phyloP scores from a whole-genome alignment of 495 filamentous ascomycete genomes.

The Hyaloscypha bicolor region DNA sequence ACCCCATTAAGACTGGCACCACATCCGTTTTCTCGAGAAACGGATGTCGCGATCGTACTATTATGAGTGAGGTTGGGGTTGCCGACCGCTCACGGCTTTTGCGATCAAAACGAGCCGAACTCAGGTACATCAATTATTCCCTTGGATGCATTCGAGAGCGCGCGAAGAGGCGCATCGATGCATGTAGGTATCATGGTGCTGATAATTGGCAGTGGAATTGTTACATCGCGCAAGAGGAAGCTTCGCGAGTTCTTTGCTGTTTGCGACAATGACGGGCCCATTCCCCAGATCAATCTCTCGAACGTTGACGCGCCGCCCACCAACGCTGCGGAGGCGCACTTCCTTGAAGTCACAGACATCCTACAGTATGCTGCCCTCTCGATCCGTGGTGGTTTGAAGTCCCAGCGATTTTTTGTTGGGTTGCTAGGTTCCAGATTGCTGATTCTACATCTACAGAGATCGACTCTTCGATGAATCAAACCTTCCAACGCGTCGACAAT shows the following conservation, averaged over 20 bases:
- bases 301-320: conserved; percentile 48
- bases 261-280: conserved; percentile 44
- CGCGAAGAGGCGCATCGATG: conserved; percentile 47
- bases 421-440: conserved; percentile 26
- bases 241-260: conserved; percentile 76
- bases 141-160: conserved; percentile 41
- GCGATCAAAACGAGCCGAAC: conserved; percentile 53
- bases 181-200: conserved; percentile 40
- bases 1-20: conserved; percentile 36
- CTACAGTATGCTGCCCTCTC: conserved; percentile 61
- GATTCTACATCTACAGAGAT: conserved; percentile 53
- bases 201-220: conserved; percentile 35
- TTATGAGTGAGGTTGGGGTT: conserved; percentile 62
- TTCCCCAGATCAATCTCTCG: conserved; percentile 39
- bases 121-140: conserved; percentile 43
- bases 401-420: conserved; percentile 8
- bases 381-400: conserved; percentile 20
- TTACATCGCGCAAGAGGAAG: conserved; percentile 74
- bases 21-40: conserved; percentile 57
- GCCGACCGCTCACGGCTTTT: conserved; percentile 57
- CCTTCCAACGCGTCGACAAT: conserved; percentile 59
- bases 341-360: conserved; percentile 76
- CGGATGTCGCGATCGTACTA: conserved; percentile 60
- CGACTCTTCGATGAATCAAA: conserved; percentile 70
- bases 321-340: conserved; percentile 58